Percentiles rank a stretch among this genome's conserved stretches.
Evolutionary conservation across 2,329 filamentous ascomycete species (phyloP).

Genomic region (Neurospora sp.): DNA sequence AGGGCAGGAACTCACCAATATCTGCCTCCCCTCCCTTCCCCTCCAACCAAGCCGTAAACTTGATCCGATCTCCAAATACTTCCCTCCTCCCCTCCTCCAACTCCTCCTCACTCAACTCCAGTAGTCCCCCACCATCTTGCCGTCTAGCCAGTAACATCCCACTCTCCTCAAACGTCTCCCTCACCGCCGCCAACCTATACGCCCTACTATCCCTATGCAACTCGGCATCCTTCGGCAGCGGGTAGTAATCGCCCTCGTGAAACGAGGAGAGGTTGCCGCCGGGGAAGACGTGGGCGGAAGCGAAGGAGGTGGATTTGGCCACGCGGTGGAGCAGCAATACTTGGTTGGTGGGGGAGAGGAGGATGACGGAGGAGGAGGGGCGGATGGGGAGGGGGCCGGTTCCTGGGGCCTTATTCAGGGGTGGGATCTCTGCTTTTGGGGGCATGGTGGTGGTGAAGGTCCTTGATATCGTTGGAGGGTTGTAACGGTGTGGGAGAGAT

Average conservation of each 20-base stretch:
- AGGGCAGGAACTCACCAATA: conserved; percentile 36
- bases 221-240: conserved; percentile 12
- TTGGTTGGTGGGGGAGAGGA: conserved; percentile 79
- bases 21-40: conserved; percentile 53
- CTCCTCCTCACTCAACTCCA: conserved; percentile 50
- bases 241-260: conserved; percentile 55
- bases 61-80: conserved; percentile 57
- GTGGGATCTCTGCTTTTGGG: not conserved
- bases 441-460: not conserved
- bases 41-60: conserved; percentile 57
- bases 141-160: conserved; percentile 67
- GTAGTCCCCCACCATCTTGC: conserved; percentile 34
- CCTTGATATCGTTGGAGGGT: not conserved
- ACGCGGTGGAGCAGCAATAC: conserved; percentile 83
- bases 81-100: conserved; percentile 55
- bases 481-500: not conserved
- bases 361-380: conserved; percentile 52
- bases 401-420: not conserved
- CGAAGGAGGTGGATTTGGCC: conserved; percentile 70
- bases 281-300: conserved; percentile 90
- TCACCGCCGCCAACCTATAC: conserved; percentile 72
- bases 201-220: conserved; percentile 61
- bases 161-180: conserved; percentile 93
- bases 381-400: not conserved
- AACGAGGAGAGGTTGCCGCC: conserved; percentile 72